Percentiles rank a stretch among this genome's conserved stretches.
Evolutionary conservation across 257 asterid species (phyloP).

Genomic region (Solanum sparsipilum): DNA sequence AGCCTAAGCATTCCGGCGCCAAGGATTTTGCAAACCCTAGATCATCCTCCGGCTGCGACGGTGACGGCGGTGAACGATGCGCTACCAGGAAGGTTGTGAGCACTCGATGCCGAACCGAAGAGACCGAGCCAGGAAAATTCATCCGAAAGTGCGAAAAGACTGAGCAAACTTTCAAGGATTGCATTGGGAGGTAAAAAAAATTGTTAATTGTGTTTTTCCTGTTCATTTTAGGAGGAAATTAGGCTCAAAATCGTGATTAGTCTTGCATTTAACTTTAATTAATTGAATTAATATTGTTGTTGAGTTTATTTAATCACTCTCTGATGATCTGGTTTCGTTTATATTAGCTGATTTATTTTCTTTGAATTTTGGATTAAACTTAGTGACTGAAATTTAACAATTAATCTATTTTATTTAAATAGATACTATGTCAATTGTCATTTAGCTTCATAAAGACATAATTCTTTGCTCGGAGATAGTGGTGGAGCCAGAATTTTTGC

Average conservation of each 20-base stretch:
- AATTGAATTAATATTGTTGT: not conserved
- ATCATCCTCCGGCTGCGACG: not conserved
- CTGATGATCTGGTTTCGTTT: not conserved
- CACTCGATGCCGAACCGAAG: constrained; percentile 70
- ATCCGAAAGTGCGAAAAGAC: constrained; percentile 77
- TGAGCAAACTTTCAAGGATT: constrained; percentile 56
- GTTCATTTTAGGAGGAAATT: not conserved
- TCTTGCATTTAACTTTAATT: not conserved
- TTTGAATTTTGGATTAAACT: not conserved
- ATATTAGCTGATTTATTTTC: not conserved
- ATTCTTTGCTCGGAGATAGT: not conserved
- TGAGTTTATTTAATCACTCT: not conserved
- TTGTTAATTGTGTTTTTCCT: not conserved
- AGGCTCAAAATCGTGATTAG: not conserved
- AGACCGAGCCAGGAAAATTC: constrained; percentile 74
- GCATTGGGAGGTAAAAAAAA: constrained; percentile 59
- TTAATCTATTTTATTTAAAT: not conserved
- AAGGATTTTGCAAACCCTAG: not conserved
- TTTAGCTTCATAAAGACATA: not conserved
- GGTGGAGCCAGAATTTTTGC: not conserved
- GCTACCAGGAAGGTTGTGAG: constrained; percentile 57
- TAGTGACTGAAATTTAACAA: not conserved
- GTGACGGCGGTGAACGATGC: constrained; percentile 10
- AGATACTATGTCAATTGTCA: not conserved
- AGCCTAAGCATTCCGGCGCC: constrained; percentile 11